phyloP scores from a whole-genome alignment of 176 grass and related monocot genomes.

The Olyra latifolia region DNA sequence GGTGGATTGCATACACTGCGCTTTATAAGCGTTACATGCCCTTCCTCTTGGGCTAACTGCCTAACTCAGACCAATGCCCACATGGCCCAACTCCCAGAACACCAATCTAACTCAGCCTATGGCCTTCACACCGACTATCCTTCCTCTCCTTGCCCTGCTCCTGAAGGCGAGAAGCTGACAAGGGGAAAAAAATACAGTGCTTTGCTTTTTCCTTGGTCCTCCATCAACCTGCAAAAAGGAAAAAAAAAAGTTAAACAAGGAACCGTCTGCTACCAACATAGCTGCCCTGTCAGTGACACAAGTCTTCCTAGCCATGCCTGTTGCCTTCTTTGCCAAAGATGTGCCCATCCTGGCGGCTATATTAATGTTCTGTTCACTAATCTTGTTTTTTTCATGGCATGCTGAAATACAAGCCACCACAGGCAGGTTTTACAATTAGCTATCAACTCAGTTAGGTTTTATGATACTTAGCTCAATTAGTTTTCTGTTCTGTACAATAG shows the following conservation, averaged over 20 bases:
- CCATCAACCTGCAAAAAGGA: background rate
- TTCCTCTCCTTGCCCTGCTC: too few species aligned
- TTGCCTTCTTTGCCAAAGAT: background rate
- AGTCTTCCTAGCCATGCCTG: background rate
- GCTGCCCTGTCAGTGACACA: too few species aligned
- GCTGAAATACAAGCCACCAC: conserved; percentile 3
- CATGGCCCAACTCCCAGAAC: too few species aligned
- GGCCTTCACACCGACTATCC: too few species aligned
- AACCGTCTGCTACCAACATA: too few species aligned
- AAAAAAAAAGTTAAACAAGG: background rate
- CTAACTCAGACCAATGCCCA: too few species aligned
- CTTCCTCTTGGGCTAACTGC: too few species aligned
- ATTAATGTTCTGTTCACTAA: background rate
- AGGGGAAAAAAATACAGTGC: background rate
- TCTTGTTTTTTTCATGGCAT: background rate
- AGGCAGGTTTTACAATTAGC: conserved; percentile 12
- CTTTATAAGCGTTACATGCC: too few species aligned
- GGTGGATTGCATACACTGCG: too few species aligned
- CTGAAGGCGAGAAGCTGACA: too few species aligned
- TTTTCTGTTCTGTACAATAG: background rate
- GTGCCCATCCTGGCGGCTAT: background rate
- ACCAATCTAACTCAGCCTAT: too few species aligned
- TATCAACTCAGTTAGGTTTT: background rate
- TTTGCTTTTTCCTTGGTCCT: background rate
- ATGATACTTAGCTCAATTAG: background rate